Percentiles rank a stretch among this genome's conserved stretches.
These are phyloP conservation scores for Candida takata DNA, from an alignment of 805 yeast species.

Conservation along the genomic window DNA sequence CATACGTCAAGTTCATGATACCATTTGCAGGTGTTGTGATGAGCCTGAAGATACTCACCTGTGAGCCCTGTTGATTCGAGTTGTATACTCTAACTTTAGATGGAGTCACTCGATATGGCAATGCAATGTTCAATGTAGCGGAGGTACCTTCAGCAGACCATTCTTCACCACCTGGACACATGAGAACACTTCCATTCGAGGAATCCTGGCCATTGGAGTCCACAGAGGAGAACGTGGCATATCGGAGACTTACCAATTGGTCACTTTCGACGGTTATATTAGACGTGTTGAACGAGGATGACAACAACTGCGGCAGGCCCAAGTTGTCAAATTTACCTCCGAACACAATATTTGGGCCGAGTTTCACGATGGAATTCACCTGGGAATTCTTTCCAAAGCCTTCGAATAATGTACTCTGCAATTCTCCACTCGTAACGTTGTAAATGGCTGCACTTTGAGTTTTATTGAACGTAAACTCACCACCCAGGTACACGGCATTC, in stretches of 20 bases:
- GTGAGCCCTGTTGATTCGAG: conserved; percentile 37
- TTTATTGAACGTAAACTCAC: conserved; percentile 51
- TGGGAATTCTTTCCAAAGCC: conserved; percentile 63
- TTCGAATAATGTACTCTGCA: conserved; percentile 53
- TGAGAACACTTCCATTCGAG: conserved; percentile 22
- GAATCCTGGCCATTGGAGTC: conserved; percentile 21
- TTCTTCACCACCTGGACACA: conserved; percentile 48
- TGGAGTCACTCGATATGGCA: conserved; percentile 55
- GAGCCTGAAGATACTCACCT: conserved; percentile 59
- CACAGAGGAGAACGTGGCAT: conserved; percentile 44
- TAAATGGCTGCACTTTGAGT: conserved; percentile 60
- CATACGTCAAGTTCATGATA: conserved; percentile 84
- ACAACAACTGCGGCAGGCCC: conserved; percentile 22
- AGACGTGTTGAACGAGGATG: conserved; percentile 31
- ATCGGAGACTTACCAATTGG: conserved; percentile 52
- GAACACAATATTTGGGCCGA: conserved; percentile 55
- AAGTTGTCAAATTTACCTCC: conserved; percentile 66
- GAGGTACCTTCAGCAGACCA: conserved; percentile 50
- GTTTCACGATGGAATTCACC: conserved; percentile 55
- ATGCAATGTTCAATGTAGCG: conserved; percentile 59
- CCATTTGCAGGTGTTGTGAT: conserved; percentile 75
- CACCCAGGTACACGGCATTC: conserved; percentile 68
- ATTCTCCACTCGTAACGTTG: conserved; percentile 36
- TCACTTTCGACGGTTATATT: conserved; percentile 42
- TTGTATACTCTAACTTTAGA: conserved; percentile 69